Evolutionary conservation across 2,329 filamentous ascomycete species (phyloP).

Genomic region (Ophiostoma fasciatum): DNA sequence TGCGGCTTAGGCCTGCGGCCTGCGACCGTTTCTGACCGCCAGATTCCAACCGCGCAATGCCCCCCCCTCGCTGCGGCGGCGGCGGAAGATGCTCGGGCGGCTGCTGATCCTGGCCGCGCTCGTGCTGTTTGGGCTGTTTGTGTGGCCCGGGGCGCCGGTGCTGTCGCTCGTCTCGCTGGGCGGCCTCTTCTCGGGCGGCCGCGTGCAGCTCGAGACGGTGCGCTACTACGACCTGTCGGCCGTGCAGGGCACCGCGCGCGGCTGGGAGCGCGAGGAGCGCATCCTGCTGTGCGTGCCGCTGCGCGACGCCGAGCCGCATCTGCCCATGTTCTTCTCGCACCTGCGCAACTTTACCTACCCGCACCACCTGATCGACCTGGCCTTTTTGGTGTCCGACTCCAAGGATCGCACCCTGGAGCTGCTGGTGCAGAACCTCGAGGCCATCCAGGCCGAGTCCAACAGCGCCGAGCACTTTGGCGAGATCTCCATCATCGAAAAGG

Average conservation of each 20-base stretch:
- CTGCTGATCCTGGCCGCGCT: constrained; percentile 44
- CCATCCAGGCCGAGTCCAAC: constrained; percentile 67
- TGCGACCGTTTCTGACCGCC: constrained; percentile 5
- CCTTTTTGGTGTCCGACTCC: constrained; percentile 93
- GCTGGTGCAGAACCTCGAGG: constrained; percentile 59
- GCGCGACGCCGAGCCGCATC: constrained; percentile 78
- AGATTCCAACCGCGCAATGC: constrained; percentile 79
- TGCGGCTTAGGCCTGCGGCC: not conserved
- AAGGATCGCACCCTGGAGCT: constrained; percentile 77
- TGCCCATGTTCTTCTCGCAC: constrained; percentile 98
- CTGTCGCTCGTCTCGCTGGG: constrained; percentile 54
- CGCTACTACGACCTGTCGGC: constrained; percentile 93
- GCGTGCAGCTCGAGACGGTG: constrained; percentile 79
- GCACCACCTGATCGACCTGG: constrained; percentile 88
- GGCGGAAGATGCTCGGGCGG: constrained; percentile 58
- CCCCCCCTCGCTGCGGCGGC: constrained; percentile 53
- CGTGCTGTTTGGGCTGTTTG: constrained; percentile 56
- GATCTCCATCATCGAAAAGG: constrained; percentile 95
- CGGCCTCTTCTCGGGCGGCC: constrained; percentile 49
- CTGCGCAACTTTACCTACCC: constrained; percentile 93
- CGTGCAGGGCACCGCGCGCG: constrained; percentile 78
- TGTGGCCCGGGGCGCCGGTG: constrained; percentile 51
- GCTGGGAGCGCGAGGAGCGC: constrained; percentile 92
- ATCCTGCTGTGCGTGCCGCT: constrained; percentile 91
- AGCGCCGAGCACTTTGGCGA: constrained; percentile 78